phyloP scores from a whole-genome alignment of 768 basidiomycete species.

The Polyporus arcularius region DNA sequence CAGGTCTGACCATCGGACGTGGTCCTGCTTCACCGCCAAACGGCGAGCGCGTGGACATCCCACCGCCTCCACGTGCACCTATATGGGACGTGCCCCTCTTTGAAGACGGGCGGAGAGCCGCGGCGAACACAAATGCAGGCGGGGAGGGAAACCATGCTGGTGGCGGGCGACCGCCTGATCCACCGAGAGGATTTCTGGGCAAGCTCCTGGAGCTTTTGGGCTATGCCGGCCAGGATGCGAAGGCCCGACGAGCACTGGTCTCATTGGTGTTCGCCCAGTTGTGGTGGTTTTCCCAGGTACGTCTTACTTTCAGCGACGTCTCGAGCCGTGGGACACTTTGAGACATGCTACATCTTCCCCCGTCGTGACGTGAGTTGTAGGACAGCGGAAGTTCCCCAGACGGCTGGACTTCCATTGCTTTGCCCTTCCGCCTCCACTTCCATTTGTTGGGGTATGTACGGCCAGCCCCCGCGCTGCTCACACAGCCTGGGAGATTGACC shows the following conservation, averaged over 20 bases:
- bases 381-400: no score
- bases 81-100: slow-evolving; percentile 2
- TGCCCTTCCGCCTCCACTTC: no score
- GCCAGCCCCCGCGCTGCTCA: no score
- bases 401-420: no score
- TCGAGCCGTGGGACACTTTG: not conserved
- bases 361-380: no score
- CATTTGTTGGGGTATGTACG: no score
- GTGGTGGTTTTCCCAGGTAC: slow-evolving; percentile 39
- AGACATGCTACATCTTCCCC: no score
- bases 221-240: slow-evolving; percentile 49
- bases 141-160: not conserved
- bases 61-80: not conserved
- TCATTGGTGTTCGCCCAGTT: slow-evolving; percentile 51
- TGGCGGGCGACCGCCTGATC: no score
- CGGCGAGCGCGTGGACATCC: no score
- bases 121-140: not conserved
- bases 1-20: not conserved
- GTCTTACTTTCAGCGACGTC: not conserved
- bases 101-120: not conserved
- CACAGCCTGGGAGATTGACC: no score
- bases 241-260: slow-evolving; percentile 53
- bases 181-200: not conserved
- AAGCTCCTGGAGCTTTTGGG: slow-evolving; percentile 42
- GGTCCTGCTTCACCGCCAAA: no score